These are phyloP conservation scores for Macrolepiota fuliginosa DNA, from an alignment of 768 basidiomycete genomes.

Conservation along the genomic window DNA sequence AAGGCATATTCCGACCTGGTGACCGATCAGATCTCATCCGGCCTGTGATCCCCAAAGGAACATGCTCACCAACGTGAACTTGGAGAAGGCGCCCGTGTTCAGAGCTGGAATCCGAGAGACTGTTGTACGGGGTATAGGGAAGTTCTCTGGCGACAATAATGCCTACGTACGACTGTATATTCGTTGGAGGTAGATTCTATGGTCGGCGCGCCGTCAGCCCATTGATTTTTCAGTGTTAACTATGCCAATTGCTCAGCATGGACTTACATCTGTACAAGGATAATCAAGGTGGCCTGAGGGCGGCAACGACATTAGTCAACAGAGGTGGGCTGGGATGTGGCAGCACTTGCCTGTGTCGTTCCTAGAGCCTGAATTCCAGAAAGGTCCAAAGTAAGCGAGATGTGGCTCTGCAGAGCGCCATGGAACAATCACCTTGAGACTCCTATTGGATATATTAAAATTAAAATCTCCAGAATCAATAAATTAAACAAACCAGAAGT, in stretches of 20 bases:
- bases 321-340: background rate
- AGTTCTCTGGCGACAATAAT: background rate
- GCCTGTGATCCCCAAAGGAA: background rate
- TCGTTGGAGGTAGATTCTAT: background rate
- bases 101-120: background rate
- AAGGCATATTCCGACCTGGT: background rate
- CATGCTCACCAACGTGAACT: background rate
- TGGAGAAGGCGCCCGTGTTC: background rate
- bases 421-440: background rate
- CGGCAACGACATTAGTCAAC: background rate
- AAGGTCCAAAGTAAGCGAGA: background rate
- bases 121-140: background rate
- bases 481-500: background rate
- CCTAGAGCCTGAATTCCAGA: background rate
- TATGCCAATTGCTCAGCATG: background rate
- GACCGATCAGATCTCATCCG: background rate
- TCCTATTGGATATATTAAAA: background rate
- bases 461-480: background rate
- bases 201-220: background rate
- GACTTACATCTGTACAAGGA: background rate
- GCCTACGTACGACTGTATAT: background rate
- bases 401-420: too few species aligned
- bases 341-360: background rate
- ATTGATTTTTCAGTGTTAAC: background rate
- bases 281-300: background rate